phyloP scores from a whole-genome alignment of 441 rosid genomes.

The Omphalea diandra region DNA sequence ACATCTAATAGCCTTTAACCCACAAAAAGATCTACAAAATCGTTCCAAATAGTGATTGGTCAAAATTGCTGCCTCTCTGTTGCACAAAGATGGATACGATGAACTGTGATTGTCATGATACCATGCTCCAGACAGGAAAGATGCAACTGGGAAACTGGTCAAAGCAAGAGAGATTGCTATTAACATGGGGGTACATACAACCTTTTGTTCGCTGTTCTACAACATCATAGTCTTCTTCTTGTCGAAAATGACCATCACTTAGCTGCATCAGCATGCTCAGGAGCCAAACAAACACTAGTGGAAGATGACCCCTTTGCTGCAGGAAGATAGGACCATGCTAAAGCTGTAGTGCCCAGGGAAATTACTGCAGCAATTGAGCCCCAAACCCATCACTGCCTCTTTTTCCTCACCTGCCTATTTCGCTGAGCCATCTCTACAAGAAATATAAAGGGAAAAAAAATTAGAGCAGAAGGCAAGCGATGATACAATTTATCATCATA shows the following conservation, averaged over 20 bases:
- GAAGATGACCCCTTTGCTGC: constrained; percentile 40
- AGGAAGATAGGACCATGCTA: constrained; percentile 72
- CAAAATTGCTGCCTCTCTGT: constrained; percentile 15
- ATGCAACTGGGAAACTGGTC: too few species aligned
- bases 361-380: constrained; percentile 63
- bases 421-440: constrained; percentile 56
- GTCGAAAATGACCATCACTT: constrained; percentile 28
- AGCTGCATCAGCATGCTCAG: constrained; percentile 34
- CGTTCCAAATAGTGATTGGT: constrained; percentile 16
- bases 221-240: constrained; percentile 16
- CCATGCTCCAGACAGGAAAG: constrained; percentile 25
- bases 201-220: constrained; percentile 26
- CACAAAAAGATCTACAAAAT: not conserved
- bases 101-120: constrained; percentile 15
- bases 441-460: too few species aligned
- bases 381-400: constrained; percentile 74
- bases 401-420: constrained; percentile 53
- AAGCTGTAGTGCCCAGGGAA: constrained; percentile 60
- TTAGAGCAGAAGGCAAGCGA: too few species aligned
- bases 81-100: constrained; percentile 12
- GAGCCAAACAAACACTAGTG: constrained; percentile 13
- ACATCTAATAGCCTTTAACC: constrained; percentile 11
- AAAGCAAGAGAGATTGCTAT: constrained; percentile 38
- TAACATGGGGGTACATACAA: constrained; percentile 42
- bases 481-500: too few species aligned